Evolutionary conservation across 768 basidiomycete species (phyloP), one percentile per base, ranked within the genome.

Genomic region (Dendrothele bispora): DNA sequence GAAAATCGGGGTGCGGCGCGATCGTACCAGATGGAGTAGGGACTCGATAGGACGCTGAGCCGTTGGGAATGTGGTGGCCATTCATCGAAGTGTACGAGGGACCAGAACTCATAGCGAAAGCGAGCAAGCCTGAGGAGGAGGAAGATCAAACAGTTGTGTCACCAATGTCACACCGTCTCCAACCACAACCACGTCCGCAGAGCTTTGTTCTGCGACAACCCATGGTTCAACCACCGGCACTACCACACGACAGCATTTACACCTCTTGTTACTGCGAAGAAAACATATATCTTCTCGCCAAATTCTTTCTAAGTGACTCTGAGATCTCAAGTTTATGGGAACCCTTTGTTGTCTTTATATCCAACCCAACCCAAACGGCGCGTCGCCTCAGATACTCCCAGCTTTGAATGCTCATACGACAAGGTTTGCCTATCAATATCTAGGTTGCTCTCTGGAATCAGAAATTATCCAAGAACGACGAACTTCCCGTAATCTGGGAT

Each of bases 211-310:
- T 43, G 22, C 25, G 21, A 28, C 3, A 43, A 7, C 26, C 15
- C 15, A 25, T 39, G 21, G 18, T 30, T 27, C 22, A 45, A 20
- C 67, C 66, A 22, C 71, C 69, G 37, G 30, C 55, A 12, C 46
- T 75, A n/a, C 75, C 77, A 10, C 48, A 56, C 27, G 57, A 69
- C 46, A 61, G 61, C 49, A 49, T 68, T 24, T 86, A 86, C 62
- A 87, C 84, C 2, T 68, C 67, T 3, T 77, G 68, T 55, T 88
- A 80, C 50, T 88, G 85, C 64, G 86, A 89, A 69, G 87, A 88
- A 61, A 88, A 88, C 59, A 65, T 86, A 27, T 88, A 86, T 52
- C 64, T 83, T 34, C 71, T 89, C 1, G 73, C 70, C 12, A 63
- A 74, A 38, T 61, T 55, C 4, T 78, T 87, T 55, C 50, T 64